Base-by-base conservation (phyloP, 179 eudicot genomes). In the Amaranthus tricolor region DNA sequence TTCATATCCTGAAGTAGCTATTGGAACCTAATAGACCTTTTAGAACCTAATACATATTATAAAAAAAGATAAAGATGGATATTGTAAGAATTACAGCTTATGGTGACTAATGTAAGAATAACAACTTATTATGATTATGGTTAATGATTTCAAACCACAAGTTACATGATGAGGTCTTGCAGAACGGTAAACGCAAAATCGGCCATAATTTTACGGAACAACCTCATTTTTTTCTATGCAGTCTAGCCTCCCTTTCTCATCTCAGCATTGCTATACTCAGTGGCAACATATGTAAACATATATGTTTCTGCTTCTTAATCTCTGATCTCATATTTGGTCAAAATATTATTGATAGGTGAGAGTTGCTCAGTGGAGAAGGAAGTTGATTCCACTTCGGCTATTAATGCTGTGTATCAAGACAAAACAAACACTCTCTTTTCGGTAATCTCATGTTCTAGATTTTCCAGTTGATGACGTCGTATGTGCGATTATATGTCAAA, bases 351-450 rank as follows among this genome's bases (percentile, higher is more conserved):
- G 79, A 81, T 66, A 96, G 99, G 99, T 83, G 99, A 96, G 89
- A 96, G 99, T 88, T 93, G 89, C 71, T 96, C 98, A 49, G 99
- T 96, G 74, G 98, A 89, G 75, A 96, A 96, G 76, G 99, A 93
- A 80, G 89, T 96, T 79, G 90, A 84, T 76, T 79, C 92, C 65
- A 89, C 94, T 31, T 81, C 83, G 49, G 86, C 95, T 44, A 81
- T 84, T 48, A 96, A 96, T 81, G 97, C 98, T 40, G 99, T 96
- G 61, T 96, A 96, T 71, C 99, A 93, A 80, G 99, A 96, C 90
- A 96, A 96, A 78, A 96, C 92, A 59, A 96, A 91, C 78, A 96
- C 85, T 74, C 96, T 96, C 60, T 96, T 96, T 72, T 96, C 99
- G 86, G 99, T 96, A 91, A 86, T 53, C 51, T 50, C 68, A 56